A percentile compares a stretch with the other conserved stretches of the same genome.
These are phyloP conservation scores for Nakaseomyces kungkrabaensis DNA, from an alignment of 1,139 yeast species.

Conservation along the genomic window DNA sequence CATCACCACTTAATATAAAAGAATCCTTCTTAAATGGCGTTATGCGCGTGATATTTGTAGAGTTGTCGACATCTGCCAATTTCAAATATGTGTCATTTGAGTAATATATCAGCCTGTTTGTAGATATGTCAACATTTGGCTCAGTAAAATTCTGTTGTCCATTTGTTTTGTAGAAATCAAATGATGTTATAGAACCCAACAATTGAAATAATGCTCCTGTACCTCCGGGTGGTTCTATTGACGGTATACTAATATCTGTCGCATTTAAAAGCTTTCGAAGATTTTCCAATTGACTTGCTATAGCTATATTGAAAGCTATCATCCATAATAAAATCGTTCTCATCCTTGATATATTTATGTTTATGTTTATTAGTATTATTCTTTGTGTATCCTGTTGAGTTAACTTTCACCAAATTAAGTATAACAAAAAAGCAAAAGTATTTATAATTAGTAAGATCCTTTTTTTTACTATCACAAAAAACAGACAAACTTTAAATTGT, in stretches of 20 bases:
- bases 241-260: slow-evolving; percentile 8
- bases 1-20: slow-evolving; percentile 36
- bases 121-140: slow-evolving; percentile 10
- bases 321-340: not conserved
- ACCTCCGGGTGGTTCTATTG: slow-evolving; percentile 15
- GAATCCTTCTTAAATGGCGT: slow-evolving; percentile 27
- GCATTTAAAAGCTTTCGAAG: slow-evolving; percentile 11
- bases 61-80: slow-evolving; percentile 15
- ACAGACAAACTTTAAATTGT: too few relatives aligned
- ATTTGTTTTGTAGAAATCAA: slow-evolving; percentile 45
- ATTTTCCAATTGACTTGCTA: slow-evolving; percentile 12
- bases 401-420: too few relatives aligned
- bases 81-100: slow-evolving; percentile 22
- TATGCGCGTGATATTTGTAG: slow-evolving; percentile 24
- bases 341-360: not conserved
- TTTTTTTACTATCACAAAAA: too few relatives aligned
- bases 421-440: too few relatives aligned
- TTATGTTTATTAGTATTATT: not conserved
- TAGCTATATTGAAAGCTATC: not conserved
- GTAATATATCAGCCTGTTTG: slow-evolving; percentile 22
- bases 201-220: slow-evolving; percentile 43
- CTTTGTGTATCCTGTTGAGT: not conserved
- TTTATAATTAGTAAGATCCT: too few relatives aligned
- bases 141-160: slow-evolving; percentile 41
- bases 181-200: slow-evolving; percentile 55